Conservation (phyloP, 345 rosid species). For the Excoecaria agallocha region DNA sequence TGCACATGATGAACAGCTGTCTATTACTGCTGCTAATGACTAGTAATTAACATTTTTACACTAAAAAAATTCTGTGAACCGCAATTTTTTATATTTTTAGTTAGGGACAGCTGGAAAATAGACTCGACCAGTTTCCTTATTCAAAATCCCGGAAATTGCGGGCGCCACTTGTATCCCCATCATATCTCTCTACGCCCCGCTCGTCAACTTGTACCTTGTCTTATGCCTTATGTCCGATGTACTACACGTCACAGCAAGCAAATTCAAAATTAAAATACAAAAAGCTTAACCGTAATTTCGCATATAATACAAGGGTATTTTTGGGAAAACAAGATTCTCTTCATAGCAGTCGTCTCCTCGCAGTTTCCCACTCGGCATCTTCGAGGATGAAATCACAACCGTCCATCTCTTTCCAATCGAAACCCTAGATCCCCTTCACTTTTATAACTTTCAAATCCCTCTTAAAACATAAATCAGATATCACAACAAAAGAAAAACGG, state of each 20-base stretch:
- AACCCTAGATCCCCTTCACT: slow-evolving; percentile 43
- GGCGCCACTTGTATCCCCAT: slow-evolving; percentile 37
- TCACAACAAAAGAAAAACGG: background rate
- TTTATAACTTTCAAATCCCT: slow-evolving; percentile 16
- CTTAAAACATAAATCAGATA: too few relatives aligned
- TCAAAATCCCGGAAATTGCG: slow-evolving; percentile 36
- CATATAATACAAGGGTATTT: slow-evolving; percentile 19
- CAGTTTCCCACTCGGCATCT: slow-evolving; percentile 25
- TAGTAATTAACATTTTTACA: background rate
- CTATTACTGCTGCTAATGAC: too few relatives aligned
- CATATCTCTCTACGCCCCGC: too few relatives aligned
- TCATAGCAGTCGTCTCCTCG: slow-evolving; percentile 17
- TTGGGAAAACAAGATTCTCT: background rate
- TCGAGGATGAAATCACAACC: slow-evolving; percentile 52
- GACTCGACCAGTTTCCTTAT: slow-evolving; percentile 20
- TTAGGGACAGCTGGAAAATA: slow-evolving; percentile 30
- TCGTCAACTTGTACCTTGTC: slow-evolving; percentile 43
- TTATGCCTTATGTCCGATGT: background rate
- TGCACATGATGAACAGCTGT: too few relatives aligned
- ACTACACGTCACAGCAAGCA: slow-evolving; percentile 1
- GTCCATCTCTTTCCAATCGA: slow-evolving; percentile 39
- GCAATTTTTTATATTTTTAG: background rate
- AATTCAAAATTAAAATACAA: background rate
- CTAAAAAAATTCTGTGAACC: background rate
- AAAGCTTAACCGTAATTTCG: background rate